Base-by-base conservation (phyloP, 2,329 filamentous ascomycete species). In the Pseudopyrenochaeta lycopersici region DNA sequence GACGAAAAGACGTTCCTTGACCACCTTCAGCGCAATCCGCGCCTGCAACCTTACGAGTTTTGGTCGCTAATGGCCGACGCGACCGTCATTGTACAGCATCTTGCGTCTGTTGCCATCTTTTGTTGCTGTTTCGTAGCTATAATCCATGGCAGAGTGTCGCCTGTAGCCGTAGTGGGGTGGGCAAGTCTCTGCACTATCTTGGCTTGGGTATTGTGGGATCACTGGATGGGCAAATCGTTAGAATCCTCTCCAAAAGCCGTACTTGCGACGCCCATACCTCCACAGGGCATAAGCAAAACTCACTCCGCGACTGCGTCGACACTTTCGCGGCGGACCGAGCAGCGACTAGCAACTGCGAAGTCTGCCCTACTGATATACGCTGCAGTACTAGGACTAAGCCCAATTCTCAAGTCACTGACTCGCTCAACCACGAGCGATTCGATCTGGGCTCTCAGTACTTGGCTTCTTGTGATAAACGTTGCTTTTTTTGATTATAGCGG, bases 401-500 rank as follows among this genome's bases (percentile, higher is more conserved):
- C 95, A 0, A 98, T 99, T 60, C 86, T 99, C 57, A 97, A 97
- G 76, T 97, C 93, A 1, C 85, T 99, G n/a, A 99, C 95, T 0
- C 86, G 85, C 45, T 97, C 93, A 4, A 98, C 94, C 4, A 94
- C 91, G 7, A 90, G 87, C 50, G 95, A 99, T 81, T 95, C 90
- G 38, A 99, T 99, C 73, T 99, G 95, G 95, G 92, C 95, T 52
- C 90, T 99, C 81, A 95, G 91, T 45, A 93, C 91, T 70, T 95
- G 92, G 88, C 84, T 99, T 39, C 86, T 99, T 58, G 86, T 90
- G 67, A 94, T 97, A 77, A 99, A 99, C 75, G 92, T 98, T 57
- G 96, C 97, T 77, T 97, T 96, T 74, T 98, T 97, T 71, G 95
- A 99, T 81, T 99, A 99, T 76, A 91, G 91, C 10, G 90, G 90